A percentile compares a stretch with the other conserved stretches of the same genome.
These are phyloP conservation scores for Ascochyta pisi DNA, from an alignment of 2,329 filamentous ascomycete genomes.

Conservation along the genomic window DNA sequence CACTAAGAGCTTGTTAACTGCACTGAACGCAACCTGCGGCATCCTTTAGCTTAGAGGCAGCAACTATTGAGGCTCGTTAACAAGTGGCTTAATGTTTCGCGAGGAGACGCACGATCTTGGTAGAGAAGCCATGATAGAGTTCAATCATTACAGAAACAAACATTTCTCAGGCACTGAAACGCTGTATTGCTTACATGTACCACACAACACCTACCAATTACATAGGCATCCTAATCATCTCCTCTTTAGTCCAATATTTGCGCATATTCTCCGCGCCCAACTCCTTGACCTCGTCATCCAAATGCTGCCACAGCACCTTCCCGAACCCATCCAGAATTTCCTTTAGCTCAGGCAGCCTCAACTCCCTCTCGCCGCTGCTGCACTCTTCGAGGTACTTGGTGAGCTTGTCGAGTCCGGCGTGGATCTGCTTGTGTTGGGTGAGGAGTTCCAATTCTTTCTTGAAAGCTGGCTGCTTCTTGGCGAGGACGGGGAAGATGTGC, in stretches of 20 bases:
- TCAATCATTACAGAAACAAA: no score
- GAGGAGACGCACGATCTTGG: no score
- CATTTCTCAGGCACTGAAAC: no score
- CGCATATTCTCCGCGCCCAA: conserved; percentile 88
- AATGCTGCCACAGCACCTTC: conserved; percentile 77
- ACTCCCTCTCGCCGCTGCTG: conserved; percentile 65
- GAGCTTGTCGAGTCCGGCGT: conserved; percentile 73
- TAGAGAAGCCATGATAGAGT: no score
- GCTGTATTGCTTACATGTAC: no score
- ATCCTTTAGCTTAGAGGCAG: no score
- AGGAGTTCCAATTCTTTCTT: conserved; percentile 69
- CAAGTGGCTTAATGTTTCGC: no score
- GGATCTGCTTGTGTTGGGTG: conserved; percentile 79
- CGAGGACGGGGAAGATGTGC: conserved; percentile 80
- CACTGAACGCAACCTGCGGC: no score
- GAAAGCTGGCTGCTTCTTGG: conserved; percentile 80
- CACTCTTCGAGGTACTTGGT: conserved; percentile 71
- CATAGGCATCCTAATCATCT: conserved; percentile 62
- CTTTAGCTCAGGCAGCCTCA: conserved; percentile 67
- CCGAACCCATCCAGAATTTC: conserved; percentile 79
- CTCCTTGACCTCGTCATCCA: conserved; percentile 82
- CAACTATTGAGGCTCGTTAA: no score
- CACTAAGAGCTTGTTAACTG: no score
- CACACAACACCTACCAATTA: no score
- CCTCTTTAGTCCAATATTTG: conserved; percentile 77